Conservation (phyloP, 2,329 filamentous ascomycete species). For the Nannizzia gypsea region DNA sequence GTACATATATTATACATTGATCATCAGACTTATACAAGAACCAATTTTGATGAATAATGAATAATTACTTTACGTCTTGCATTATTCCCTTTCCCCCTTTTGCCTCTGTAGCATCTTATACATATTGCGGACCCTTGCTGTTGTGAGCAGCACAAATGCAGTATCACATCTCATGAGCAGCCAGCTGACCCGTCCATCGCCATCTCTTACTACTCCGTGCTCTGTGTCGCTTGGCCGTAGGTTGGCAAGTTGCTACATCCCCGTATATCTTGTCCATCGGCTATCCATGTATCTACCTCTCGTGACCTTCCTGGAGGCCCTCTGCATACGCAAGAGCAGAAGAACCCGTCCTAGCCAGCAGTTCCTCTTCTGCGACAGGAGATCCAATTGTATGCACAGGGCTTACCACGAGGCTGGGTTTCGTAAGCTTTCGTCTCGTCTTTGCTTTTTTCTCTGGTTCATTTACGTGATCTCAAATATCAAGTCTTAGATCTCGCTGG, state of each 20-base stretch:
- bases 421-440: background rate
- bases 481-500: background rate
- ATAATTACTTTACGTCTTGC: background rate
- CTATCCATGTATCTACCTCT: background rate
- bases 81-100: no score
- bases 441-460: background rate
- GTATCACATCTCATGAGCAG: background rate
- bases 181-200: background rate
- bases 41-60: background rate
- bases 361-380: background rate
- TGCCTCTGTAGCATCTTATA: background rate
- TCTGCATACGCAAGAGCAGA: background rate
- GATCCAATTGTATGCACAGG: background rate
- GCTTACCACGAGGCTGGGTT: constrained; percentile 3
- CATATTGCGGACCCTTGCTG: background rate
- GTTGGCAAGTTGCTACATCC: no score
- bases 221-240: background rate
- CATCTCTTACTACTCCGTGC: background rate
- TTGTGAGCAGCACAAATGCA: background rate
- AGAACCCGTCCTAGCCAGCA: background rate
- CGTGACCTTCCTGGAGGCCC: background rate
- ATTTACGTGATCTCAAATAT: background rate
- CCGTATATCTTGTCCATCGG: background rate
- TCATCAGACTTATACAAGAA: background rate
- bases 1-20: background rate